phyloP scores from a whole-genome alignment of 805 yeast genomes.

The Monosporozyma siamensis region DNA sequence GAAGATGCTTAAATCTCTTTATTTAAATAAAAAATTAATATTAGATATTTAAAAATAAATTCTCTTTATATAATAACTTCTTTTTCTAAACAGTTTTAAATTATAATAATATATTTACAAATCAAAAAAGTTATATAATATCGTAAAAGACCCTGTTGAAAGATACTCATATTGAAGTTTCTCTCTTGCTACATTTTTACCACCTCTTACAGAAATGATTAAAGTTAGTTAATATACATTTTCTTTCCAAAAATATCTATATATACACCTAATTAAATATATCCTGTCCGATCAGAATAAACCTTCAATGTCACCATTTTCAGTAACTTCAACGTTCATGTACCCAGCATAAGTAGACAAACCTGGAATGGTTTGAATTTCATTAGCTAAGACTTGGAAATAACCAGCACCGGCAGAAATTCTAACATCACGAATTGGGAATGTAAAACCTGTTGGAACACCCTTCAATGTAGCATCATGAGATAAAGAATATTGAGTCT shows the following conservation, averaged over 20 bases:
- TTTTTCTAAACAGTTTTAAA: conserved; percentile 2
- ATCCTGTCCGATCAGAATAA: no score
- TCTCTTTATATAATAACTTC: conserved; percentile 1
- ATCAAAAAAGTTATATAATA: not conserved
- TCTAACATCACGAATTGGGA: conserved; percentile 91
- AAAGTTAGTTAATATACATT: no score
- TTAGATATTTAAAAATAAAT: not conserved
- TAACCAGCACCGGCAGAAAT: conserved; percentile 96
- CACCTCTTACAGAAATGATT: no score
- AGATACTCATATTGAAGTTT: no score
- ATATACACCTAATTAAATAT: no score
- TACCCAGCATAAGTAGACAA: conserved; percentile 92
- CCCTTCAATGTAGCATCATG: conserved; percentile 92
- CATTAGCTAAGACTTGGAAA: conserved; percentile 91
- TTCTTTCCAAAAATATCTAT: no score
- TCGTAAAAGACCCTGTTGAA: no score
- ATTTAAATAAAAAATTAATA: not conserved
- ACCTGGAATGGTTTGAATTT: conserved; percentile 96
- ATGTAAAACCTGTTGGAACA: conserved; percentile 87
- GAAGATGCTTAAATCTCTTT: conserved; percentile 41
- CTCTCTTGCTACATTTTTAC: no score
- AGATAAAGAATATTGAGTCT: conserved; percentile 92
- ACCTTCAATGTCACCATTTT: conserved; percentile 88
- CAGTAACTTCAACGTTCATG: conserved; percentile 91
- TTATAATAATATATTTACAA: not conserved